A percentile compares a stretch with the other conserved stretches of the same genome.
These are phyloP conservation scores for Plasmopara halstedii DNA, from an alignment of 352 stramenopile species.

Conservation along the genomic window DNA sequence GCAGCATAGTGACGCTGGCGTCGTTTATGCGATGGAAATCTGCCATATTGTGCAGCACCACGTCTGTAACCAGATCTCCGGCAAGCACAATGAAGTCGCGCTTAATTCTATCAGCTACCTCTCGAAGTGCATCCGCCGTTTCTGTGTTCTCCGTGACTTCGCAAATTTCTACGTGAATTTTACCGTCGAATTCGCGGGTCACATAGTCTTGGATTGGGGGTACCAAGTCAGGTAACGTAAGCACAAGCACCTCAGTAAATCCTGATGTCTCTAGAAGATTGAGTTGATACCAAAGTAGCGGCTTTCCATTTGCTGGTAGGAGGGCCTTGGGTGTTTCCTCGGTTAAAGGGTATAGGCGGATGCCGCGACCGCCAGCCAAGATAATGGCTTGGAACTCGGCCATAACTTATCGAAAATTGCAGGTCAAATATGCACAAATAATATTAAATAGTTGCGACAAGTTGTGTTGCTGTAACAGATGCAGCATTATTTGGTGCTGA, in stretches of 20 bases:
- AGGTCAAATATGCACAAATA: not conserved
- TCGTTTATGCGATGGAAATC: conserved; percentile 81
- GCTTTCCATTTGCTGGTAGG: conserved; percentile 50
- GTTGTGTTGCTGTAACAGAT: not conserved
- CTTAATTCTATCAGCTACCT: conserved; percentile 71
- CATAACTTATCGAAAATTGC: conserved; percentile 25
- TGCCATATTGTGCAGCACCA: conserved; percentile 71
- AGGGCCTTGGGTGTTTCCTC: conserved; percentile 73
- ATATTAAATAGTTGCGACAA: conserved; percentile 1
- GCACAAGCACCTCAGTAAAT: conserved; percentile 70
- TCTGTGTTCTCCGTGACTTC: conserved; percentile 67
- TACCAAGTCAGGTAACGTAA: conserved; percentile 52
- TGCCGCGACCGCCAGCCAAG: conserved; percentile 66
- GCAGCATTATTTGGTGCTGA: too few species aligned
- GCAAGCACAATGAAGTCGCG: conserved; percentile 78
- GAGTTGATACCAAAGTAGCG: conserved; percentile 78
- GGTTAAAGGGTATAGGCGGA: conserved; percentile 72
- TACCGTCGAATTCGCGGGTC: conserved; percentile 70
- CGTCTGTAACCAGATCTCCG: conserved; percentile 72
- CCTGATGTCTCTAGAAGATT: conserved; percentile 69
- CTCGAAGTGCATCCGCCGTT: conserved; percentile 61
- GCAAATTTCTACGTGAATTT: conserved; percentile 68
- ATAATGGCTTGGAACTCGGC: conserved; percentile 83
- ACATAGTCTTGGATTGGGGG: conserved; percentile 69
- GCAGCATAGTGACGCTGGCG: conserved; percentile 77